Base-by-base conservation (phyloP, 164 flowering plant species). In the Aristolochia californica region DNA sequence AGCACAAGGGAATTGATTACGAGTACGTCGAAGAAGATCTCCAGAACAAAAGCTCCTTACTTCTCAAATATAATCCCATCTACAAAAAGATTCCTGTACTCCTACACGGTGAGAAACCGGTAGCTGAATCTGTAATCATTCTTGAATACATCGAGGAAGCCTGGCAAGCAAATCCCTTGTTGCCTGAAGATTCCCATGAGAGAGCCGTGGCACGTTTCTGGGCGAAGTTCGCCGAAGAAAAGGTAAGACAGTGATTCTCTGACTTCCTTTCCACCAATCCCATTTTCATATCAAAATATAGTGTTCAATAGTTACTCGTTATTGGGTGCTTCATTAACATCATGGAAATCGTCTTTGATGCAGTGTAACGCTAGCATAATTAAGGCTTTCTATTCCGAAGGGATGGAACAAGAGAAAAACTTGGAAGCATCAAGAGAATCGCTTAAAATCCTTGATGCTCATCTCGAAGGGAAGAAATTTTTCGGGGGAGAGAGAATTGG, bases 151-250 rank as follows among this genome's bases (percentile, higher is more conserved):
- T 61, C 21, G 63, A 61, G 13, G 57, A 61, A 23, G 25, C 30
- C 0, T 51, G 56, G 63, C 30, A 26, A 17, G 52, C 34, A 17
- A 9, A 14, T 27, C 72, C 75, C 25, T 27, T 74, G 0, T 47
- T 71, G 12, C 68, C 72, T 0, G 44, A 62, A 23, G 72, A 65
- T 43, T 65, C 70, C 25, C 56, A 55, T 11, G 53, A 45, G 15
- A 30, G 65, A 58, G 64, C 75, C 13, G 52, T 47, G 27, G 61
- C 55, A 27, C 70, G 72, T 23, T 75, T 75, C 59, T 75, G 78
- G 63, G 65, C 65, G 12, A 15, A 25, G 13, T 28, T 24, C 43
- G 17, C 28, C 12, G 56, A 54, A 2, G 56, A 54, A 13, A 28
- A 54, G 56, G 56, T 54, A 53, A 0, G 17, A 12, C 24, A 4